Evolutionary conservation across 352 stramenopile genomes (phyloP), one percentile per base, ranked within the genome.

Genomic region (Phytophthora palmivora): DNA sequence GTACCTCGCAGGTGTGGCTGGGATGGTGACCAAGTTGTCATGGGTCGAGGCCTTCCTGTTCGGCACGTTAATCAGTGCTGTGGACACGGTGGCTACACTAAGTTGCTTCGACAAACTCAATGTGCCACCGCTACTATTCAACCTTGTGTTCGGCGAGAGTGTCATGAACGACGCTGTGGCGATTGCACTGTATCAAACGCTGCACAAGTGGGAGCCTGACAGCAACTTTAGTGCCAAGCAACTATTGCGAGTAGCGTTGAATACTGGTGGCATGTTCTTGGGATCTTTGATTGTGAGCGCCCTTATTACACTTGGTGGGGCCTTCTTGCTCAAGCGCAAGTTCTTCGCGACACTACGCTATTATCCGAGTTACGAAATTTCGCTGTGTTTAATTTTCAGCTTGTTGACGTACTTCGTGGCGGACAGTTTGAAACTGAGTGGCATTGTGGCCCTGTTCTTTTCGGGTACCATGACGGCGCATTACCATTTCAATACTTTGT

Each of bases 381-480:
- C 84, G 49, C 73, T 95, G 11, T 92, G 84, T 50, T 63, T 93
- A 38, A 95, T 95, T 58, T 92, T 94, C 61, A 94, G 84, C 41
- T 60, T 95, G 63, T 71, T 96, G 37, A 92, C 87, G 53, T 93
- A 94, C 67, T 93, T 96, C 36, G 76, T 93, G 18, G 82, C 82
- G 10, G 84, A 95, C 52, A 86, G 71, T 43, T 62, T 94, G 8
- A 67, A 93, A 48, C 66, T 97, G 21, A 95, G 85, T 55, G 94
- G 95, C 16, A 98, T 98, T 67, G 94, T 98, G 24, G 87, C 91
- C 26, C 88, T 98, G 14, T 92, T 98, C 44, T 98, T 98, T 59
- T 97, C 90, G 7, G 95, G 87, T 18, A 94, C 87, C 3, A 92
- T 95, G 82, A 95, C 87, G 19, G 84, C 87, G 42, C 87, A 95